Evolutionary conservation across 2,329 filamentous ascomycete species (phyloP).

Genomic region (Ophiosphaerella herpotricha): DNA sequence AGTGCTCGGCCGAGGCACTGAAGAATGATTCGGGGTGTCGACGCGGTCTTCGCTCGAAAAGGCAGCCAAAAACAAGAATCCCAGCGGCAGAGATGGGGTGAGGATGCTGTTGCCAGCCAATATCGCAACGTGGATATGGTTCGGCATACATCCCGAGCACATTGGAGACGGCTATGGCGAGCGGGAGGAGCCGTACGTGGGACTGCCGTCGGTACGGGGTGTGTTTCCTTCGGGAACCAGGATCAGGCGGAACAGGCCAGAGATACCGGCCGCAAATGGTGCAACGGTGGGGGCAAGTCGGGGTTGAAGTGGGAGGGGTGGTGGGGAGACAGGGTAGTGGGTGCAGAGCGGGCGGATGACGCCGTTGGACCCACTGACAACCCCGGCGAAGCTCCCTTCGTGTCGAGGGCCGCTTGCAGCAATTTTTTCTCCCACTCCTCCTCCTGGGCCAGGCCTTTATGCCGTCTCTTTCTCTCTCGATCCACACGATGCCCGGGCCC

Average conservation of each 20-base stretch:
- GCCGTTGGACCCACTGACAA: not conserved
- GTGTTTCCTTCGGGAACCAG: no score
- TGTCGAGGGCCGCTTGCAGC: slow-evolving; percentile 6
- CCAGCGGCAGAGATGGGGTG: not conserved
- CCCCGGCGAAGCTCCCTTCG: not conserved
- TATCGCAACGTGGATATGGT: slow-evolving; percentile 5
- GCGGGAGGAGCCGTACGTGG: not conserved
- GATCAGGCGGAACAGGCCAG: no score
- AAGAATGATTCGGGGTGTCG: not conserved
- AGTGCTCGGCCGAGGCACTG: not conserved
- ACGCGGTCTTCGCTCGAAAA: not conserved
- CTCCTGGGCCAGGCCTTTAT: no score
- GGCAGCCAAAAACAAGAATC: not conserved
- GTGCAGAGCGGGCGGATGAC: no score
- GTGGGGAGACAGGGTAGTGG: no score
- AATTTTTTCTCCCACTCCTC: not conserved
- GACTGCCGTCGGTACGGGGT: no score
- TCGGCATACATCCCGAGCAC: not conserved
- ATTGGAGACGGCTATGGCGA: not conserved
- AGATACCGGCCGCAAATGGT: no score
- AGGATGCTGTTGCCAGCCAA: not conserved
- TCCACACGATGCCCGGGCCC: no score
- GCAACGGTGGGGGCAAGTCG: no score
- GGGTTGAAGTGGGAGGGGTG: no score
- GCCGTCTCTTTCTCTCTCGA: no score